phyloP scores from a whole-genome alignment of 1,284 basidiomycete species.

The Microbotryum violaceum region DNA sequence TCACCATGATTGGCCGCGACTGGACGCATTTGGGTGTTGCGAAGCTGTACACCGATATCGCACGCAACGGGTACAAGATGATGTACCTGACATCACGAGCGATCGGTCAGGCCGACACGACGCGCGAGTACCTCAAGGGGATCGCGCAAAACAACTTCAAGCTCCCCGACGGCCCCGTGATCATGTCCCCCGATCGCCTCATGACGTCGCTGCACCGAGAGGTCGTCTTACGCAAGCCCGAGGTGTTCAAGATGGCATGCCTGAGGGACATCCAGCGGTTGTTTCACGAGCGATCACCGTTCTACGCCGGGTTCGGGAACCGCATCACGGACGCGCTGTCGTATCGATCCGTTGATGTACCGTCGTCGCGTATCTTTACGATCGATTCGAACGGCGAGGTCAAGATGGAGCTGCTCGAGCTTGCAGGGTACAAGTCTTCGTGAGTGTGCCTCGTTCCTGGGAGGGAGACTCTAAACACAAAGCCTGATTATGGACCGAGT shows the following conservation, averaged over 20 bases:
- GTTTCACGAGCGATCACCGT: conserved; percentile 65
- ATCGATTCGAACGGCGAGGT: conserved; percentile 94
- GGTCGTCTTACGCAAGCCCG: conserved; percentile 97
- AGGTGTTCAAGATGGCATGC: conserved; percentile 99
- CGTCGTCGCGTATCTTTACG: conserved; percentile 92
- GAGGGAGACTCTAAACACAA: neutral
- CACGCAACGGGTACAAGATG: conserved; percentile 92
- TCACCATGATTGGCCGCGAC: conserved; percentile 98
- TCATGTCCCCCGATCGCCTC: conserved; percentile 95
- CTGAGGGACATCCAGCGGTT: conserved; percentile 89
- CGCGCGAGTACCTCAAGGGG: conserved; percentile 86
- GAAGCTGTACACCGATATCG: conserved; percentile 94
- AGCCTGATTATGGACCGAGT: neutral
- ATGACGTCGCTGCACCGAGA: conserved; percentile 83
- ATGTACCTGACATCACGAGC: conserved; percentile 97
- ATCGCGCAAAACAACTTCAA: conserved; percentile 94
- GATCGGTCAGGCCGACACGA: conserved; percentile 96
- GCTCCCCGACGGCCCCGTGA: conserved; percentile 93
- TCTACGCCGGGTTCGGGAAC: conserved; percentile 98
- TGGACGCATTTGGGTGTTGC: conserved; percentile 99
- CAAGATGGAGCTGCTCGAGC: conserved; percentile 91
- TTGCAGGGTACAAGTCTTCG: conserved; percentile 95
- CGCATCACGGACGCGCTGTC: conserved; percentile 96
- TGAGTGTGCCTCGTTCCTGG: conserved; percentile 44
- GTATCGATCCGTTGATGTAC: conserved; percentile 91